Percentiles rank a stretch among this genome's conserved stretches.
phyloP scores from a whole-genome alignment of 2,329 filamentous ascomycete genomes.

The Cordyceps cicadae region DNA sequence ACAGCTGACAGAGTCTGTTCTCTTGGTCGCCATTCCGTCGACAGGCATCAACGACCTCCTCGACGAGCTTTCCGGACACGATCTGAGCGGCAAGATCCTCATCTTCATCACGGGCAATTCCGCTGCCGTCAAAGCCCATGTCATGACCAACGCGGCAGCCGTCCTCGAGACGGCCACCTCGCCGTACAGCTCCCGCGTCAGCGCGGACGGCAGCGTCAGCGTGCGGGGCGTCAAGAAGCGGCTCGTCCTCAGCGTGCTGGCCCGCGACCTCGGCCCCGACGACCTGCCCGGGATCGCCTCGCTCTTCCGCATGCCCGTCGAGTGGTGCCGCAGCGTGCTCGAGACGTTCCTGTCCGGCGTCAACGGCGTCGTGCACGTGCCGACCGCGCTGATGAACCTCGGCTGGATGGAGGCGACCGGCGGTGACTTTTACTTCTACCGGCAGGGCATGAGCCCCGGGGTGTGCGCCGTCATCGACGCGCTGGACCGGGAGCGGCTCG shows the following conservation, averaged over 20 bases:
- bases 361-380: conserved; percentile 14
- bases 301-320: conserved; percentile 9
- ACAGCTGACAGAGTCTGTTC: not conserved
- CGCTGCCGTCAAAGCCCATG: not conserved
- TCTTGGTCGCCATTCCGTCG: conserved; percentile 4
- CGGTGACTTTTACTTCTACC: conserved; percentile 15
- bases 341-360: conserved; percentile 12
- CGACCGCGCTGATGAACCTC: conserved; percentile 13
- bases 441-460: conserved; percentile 13
- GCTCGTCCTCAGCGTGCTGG: not conserved
- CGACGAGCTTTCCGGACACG: not conserved
- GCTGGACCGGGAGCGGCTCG: conserved; percentile 1
- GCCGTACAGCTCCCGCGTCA: conserved; percentile 13
- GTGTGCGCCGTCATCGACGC: conserved; percentile 14
- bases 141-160: not conserved
- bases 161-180: conserved; percentile 11
- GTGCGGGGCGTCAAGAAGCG: conserved; percentile 13
- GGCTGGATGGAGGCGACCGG: conserved; percentile 14
- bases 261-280: not conserved
- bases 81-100: not conserved
- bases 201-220: conserved; percentile 6
- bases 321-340: conserved; percentile 10
- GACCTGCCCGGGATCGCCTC: not conserved
- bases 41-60: not conserved
- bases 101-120: conserved; percentile 4